Percentiles rank a stretch among this genome's conserved stretches.
Evolutionary conservation across 1,284 basidiomycete species (phyloP).

Genomic region (Fomitiporia mediterranea): DNA sequence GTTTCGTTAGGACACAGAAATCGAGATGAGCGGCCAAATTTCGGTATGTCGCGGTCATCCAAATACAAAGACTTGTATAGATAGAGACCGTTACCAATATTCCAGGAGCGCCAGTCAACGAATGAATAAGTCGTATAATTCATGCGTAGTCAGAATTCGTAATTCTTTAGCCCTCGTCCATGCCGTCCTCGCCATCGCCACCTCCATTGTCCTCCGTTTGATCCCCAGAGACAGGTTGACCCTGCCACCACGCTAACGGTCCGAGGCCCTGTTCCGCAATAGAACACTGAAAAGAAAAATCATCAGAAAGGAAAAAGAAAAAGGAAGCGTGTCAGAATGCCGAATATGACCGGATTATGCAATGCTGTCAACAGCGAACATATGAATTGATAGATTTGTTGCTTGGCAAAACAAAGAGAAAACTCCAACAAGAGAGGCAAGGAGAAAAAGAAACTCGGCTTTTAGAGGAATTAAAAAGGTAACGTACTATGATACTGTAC

Average conservation of each 20-base stretch:
- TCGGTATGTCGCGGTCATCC: too few relatives aligned
- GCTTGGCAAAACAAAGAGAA: background rate
- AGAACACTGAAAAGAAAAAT: constrained; percentile 56
- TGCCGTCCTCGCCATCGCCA: constrained; percentile 27
- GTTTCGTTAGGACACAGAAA: too few relatives aligned
- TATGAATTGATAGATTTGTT: background rate
- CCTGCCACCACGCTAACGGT: constrained; percentile 67
- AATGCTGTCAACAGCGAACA: background rate
- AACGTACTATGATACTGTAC: constrained; percentile 64
- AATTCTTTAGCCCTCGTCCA: constrained; percentile 33
- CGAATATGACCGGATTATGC: background rate
- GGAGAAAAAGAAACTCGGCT: background rate
- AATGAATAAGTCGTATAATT: too few relatives aligned
- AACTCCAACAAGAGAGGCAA: background rate
- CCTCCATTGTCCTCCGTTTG: background rate
- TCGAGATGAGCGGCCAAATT: too few relatives aligned
- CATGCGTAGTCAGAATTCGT: too few relatives aligned
- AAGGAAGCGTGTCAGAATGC: background rate
- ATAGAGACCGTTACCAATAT: too few relatives aligned
- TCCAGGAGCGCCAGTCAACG: too few relatives aligned
- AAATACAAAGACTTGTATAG: too few relatives aligned
- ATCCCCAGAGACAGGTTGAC: constrained; percentile 32
- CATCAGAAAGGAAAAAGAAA: background rate
- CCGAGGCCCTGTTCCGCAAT: constrained; percentile 90
- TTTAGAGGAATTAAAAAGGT: background rate